phyloP scores from a whole-genome alignment of 306 rosid genomes.

The Rosa multiflora region DNA sequence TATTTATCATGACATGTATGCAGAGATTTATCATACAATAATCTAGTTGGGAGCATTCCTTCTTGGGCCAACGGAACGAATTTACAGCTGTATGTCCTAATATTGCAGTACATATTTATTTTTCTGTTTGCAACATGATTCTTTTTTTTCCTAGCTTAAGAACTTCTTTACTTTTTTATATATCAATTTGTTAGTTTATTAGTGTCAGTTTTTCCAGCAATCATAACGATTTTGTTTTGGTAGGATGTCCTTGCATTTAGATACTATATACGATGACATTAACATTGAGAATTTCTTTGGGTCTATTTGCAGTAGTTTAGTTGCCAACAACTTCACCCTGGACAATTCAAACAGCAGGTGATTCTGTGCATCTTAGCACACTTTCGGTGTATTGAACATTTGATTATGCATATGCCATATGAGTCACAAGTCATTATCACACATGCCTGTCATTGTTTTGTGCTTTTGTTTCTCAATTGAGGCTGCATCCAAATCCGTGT shows the following conservation, averaged over 20 bases:
- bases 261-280: constrained; percentile 17
- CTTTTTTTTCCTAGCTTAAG: not conserved
- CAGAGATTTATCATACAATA: constrained; percentile 89
- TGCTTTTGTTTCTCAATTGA: not conserved
- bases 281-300: constrained; percentile 16
- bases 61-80: constrained; percentile 56
- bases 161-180: not conserved
- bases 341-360: constrained; percentile 58
- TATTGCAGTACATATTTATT: not conserved
- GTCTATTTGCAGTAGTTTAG: constrained; percentile 60
- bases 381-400: constrained; percentile 3
- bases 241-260: not conserved
- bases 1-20: constrained; percentile 27
- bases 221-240: not conserved
- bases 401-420: not conserved
- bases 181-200: not conserved
- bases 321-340: constrained; percentile 69
- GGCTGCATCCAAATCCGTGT: not conserved
- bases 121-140: not conserved
- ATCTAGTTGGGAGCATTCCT: constrained; percentile 67
- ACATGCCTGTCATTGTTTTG: not conserved
- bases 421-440: not conserved
- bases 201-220: not conserved
- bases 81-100: constrained; percentile 54
- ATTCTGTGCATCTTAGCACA: constrained; percentile 7